Evolutionary conservation across 2,329 filamentous ascomycete genomes (phyloP).

Genomic region (Diaporthe sp.): DNA sequence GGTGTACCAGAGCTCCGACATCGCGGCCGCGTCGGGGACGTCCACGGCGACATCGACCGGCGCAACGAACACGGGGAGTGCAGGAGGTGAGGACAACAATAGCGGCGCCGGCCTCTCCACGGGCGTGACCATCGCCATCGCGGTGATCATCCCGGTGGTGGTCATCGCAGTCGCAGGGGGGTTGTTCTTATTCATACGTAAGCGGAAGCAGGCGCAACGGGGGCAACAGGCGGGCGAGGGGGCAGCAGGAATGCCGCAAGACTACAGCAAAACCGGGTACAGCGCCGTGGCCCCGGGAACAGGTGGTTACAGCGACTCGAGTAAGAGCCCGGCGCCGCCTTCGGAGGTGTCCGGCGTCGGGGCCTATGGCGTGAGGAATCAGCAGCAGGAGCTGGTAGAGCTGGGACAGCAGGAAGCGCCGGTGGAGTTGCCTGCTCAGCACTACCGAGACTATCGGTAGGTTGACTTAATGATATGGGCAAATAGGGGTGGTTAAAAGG

Average conservation of each 20-base stretch:
- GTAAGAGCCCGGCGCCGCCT: conserved; percentile 9
- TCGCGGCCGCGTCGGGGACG: conserved; percentile 35
- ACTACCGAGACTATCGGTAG: neutral
- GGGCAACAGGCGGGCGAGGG: neutral
- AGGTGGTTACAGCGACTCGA: conserved; percentile 4
- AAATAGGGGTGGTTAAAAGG: neutral
- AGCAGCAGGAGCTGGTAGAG: conserved; percentile 27
- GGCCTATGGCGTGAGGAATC: conserved; percentile 9
- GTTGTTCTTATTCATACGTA: conserved; percentile 45
- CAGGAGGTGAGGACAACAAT: neutral
- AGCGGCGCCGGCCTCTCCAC: conserved; percentile 42
- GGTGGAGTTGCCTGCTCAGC: conserved; percentile 28
- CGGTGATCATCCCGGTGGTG: conserved; percentile 49
- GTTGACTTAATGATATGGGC: too few species aligned
- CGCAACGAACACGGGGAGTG: neutral
- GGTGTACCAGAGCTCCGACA: conserved; percentile 51
- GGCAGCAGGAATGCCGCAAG: neutral
- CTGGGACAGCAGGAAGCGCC: neutral
- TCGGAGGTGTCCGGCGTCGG: conserved; percentile 26
- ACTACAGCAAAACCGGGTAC: conserved; percentile 4
- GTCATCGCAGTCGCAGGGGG: conserved; percentile 45
- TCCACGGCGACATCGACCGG: neutral
- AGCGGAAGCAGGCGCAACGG: conserved; percentile 1
- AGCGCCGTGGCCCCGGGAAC: neutral
- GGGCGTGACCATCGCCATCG: conserved; percentile 48